These are phyloP conservation scores for Mayamaea pseudoterrestris DNA, from an alignment of 108 stramenopile species.

Conservation along the genomic window DNA sequence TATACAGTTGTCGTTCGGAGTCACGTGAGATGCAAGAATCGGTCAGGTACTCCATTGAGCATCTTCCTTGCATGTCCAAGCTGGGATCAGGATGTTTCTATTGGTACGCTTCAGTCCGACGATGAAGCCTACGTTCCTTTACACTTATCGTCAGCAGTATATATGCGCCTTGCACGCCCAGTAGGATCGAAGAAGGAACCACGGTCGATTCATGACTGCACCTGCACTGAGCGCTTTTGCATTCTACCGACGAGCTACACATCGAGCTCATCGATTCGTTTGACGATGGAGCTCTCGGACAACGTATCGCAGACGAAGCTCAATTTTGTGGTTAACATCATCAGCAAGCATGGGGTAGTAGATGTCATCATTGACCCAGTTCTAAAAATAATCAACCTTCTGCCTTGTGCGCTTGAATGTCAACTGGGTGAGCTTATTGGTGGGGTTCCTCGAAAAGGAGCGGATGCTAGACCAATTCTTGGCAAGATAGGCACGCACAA, in stretches of 20 bases:
- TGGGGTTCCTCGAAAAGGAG: slow-evolving; percentile 14
- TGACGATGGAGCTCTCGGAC: slow-evolving; percentile 33
- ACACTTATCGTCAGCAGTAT: slow-evolving; percentile 36
- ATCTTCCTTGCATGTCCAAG: slow-evolving; percentile 46
- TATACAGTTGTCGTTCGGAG: slow-evolving; percentile 34
- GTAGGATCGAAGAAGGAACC: slow-evolving; percentile 7
- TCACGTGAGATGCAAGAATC: slow-evolving; percentile 41
- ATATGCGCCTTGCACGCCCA: slow-evolving; percentile 37
- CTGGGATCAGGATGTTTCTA: slow-evolving; percentile 34
- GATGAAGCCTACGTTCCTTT: slow-evolving; percentile 38
- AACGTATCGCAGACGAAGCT: slow-evolving; percentile 32
- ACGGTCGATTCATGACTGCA: slow-evolving; percentile 17
- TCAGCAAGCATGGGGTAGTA: slow-evolving; percentile 30
- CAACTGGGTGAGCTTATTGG: slow-evolving; percentile 49
- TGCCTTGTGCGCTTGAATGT: slow-evolving; percentile 65
- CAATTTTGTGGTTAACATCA: slow-evolving; percentile 42
- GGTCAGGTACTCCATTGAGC: slow-evolving; percentile 22
- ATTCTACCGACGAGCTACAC: slow-evolving; percentile 58
- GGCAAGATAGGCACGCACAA: slow-evolving; percentile 17
- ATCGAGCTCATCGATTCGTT: slow-evolving; percentile 32
- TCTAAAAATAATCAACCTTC: slow-evolving; percentile 44
- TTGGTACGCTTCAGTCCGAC: slow-evolving; percentile 28
- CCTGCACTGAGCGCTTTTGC: slow-evolving; percentile 29
- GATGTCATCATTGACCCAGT: slow-evolving; percentile 47
- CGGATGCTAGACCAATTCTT: slow-evolving; percentile 22